Evolutionary conservation across 2,329 filamentous ascomycete genomes (phyloP), one percentile per base, ranked within the genome.

Genomic region (Pseudogymnoascus sp.): DNA sequence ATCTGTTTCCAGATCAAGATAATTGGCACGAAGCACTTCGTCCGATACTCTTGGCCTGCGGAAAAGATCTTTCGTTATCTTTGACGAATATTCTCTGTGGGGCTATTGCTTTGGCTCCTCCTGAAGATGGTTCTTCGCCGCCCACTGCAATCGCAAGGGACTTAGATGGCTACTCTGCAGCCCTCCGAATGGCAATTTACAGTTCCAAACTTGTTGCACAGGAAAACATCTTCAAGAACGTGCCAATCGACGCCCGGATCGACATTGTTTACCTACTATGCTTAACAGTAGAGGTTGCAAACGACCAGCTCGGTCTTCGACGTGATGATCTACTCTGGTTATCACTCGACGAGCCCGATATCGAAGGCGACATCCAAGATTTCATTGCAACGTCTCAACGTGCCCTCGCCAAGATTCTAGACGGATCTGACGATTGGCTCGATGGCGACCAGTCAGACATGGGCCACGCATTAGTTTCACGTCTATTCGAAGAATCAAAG

Each of bases 111-210:
- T 76, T 96, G 2, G 79, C 88, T 0, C 72, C 77, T 0, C 62
- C 70, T 26, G 67, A 64, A 53, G 65, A 66, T 69, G 6, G 65
- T 67, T 64, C 70, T 38, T 13, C 40, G 9, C 19, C 35, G 7
- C 7, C 37, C 69, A 50, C 75, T 23, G 66, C 73, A 4, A 67
- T 82, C 15, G 72, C 77, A 33, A 80, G 88, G 46, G 92, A 96
- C 71, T 78, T 82, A 3, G 83, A 84, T 67, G 89, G 89, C 0
- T 84, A 87, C 33, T 91, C 91, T 1, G 79, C 89, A 62, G 85
- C 91, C 0, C 83, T 90, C 13, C 83, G 93, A 63, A 89, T 96
- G 77, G 85, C 88, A 0, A 79, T 88, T 59, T 96, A 92, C 72
- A 82, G 85, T 0, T 78, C 80, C 5, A 81, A 81, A 59, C 72